Base-by-base conservation (phyloP, 2,329 filamentous ascomycete genomes). In the Exserohilum rostratum region DNA sequence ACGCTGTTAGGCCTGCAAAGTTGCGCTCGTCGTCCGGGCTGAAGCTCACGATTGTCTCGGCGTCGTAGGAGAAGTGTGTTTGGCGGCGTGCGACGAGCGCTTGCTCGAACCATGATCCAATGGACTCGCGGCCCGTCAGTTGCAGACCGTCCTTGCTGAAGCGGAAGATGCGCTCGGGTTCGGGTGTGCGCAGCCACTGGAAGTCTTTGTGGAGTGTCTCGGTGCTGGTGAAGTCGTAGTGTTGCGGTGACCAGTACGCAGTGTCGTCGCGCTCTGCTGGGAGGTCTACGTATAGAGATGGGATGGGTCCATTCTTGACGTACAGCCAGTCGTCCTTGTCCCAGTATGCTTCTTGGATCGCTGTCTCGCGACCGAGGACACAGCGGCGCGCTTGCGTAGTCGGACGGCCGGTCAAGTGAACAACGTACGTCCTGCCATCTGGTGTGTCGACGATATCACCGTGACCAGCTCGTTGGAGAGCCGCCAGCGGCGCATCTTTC, bases 311-410 rank as follows among this genome's bases (percentile, higher is more conserved):
- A 50, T 82, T 75, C 68, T 86, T 86, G 39, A 87, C 76, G 55
- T 86, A 86, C 3, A 87, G 76, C 85, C 85, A 87, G 63, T 84
- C 85, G 40, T 87, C 83, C 10, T 82, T 73, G n/a, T 54, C 58
- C 85, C 85, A 87, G 66, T 79, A 82, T 0, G 80, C 83, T 60
- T 86, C 82, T 61, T 87, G 85, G 17, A 87, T 83, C 0, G 65
- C 63, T 2, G 64, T 68, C 45, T 76, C 73, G 4, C 73, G 70
- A 3, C 73, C 73, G 6, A 76, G 66, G 17, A 75, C 71, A 44
- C 71, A 75, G 11, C 71, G 67, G 4, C 69, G 63, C 15, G 57
- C 53, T 34, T 74, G 66, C 3, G 72, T 73, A 2, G 60, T 72
- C 5, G 72, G 72, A 2, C 73, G 70, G 2, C 71, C 72, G 1